Base-by-base conservation (phyloP, 75 land plant species). In the Pinus albicaulis region DNA sequence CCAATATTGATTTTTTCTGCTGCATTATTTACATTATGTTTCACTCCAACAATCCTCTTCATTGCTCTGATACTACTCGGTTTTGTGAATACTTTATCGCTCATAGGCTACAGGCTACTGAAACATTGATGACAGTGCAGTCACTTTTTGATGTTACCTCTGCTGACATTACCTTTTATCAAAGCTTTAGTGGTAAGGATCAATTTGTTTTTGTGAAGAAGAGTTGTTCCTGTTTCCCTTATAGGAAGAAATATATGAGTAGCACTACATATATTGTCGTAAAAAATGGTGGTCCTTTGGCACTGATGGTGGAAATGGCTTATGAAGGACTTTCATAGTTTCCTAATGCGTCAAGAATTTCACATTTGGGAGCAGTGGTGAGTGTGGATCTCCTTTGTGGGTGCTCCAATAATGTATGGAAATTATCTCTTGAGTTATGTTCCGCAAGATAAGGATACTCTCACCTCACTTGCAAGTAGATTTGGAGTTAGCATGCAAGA, bases 371-470 rank as follows among this genome's bases (percentile, higher is more conserved):
- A 0, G 87, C 83, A 1, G 89, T 85, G 55, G 91, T 88, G 57
- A 72, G 83, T 0, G 19, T 88, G 76, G 68, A 74, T 71, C 79
- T 92, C 76, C 63, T 90, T 16, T 92, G 95, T 82, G 95, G 92
- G 55, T 92, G 95, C 75, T 90, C 92, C 1, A 90, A 81, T 65
- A 88, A 90, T 78, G 66, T 84, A 56, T 87, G 90, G 86, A 87
- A 87, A 88, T 66, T 92, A 90, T 36, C 64, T 92, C 81, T 73
- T 92, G 88, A 92, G 89, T 59, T 88, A 92, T 75, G 90, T 86
- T 64, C 56, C 85, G 85, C 76, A 74, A 64, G 85, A 80, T 12
- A 78, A 79, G 59, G 95, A 92, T 71, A 80, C 80, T 22, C 71
- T 92, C 6, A 77, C 28, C 34, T 75, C 82, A 7, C 75, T 92